Conservation (phyloP, 306 rosid species). For the Abrus pulchellus region DNA sequence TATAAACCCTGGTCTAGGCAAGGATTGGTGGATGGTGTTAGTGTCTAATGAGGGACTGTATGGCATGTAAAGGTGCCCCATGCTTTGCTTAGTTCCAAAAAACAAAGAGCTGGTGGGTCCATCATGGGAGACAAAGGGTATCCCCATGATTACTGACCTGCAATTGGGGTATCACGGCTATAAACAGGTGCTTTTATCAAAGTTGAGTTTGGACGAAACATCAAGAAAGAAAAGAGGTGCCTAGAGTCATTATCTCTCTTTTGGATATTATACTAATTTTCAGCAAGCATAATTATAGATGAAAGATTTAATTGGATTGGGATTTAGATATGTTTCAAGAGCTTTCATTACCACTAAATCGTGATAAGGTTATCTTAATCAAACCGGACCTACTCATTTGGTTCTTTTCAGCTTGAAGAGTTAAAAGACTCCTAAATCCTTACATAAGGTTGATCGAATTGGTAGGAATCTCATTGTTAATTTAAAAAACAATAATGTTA, state of each 20-base stretch:
- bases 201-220: constrained; percentile 46
- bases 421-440: constrained; percentile 1
- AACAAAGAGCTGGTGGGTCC: constrained; percentile 61
- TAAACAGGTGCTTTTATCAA: constrained; percentile 49
- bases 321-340: constrained; percentile 55
- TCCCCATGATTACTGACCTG: constrained; percentile 73
- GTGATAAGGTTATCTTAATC: constrained; percentile 51
- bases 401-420: not conserved
- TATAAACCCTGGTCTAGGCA: not conserved
- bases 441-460: not conserved
- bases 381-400: constrained; percentile 39
- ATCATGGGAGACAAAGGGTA: constrained; percentile 67
- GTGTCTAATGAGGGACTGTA: not conserved
- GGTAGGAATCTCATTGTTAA: not conserved
- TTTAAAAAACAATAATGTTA: too few relatives aligned
- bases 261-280: constrained; percentile 46
- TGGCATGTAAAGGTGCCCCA: constrained; percentile 41
- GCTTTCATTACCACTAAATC: constrained; percentile 58
- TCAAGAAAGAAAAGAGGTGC: constrained; percentile 36
- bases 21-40: not conserved
- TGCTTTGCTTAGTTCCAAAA: constrained; percentile 48
- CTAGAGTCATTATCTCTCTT: constrained; percentile 49
- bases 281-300: constrained; percentile 53
- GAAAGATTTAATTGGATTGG: constrained; percentile 49
- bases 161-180: constrained; percentile 59